phyloP scores from a whole-genome alignment of 306 rosid species.

The Prunus persica region DNA sequence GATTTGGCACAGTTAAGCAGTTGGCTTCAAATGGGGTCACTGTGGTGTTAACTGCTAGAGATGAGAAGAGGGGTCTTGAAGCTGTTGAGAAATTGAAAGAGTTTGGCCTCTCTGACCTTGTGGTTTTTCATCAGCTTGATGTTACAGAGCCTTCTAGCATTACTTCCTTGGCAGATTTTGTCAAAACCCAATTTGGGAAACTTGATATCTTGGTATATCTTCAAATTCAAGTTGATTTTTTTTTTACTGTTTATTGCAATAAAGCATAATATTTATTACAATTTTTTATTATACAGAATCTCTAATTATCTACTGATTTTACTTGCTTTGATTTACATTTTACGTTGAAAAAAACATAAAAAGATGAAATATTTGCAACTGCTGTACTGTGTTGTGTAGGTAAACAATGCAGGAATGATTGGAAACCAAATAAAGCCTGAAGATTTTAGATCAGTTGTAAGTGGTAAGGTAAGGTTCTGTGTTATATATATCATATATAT shows the following conservation, averaged over 20 bases:
- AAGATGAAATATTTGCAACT: not conserved
- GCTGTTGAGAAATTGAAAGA: slow-evolving; percentile 14
- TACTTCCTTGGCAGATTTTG: slow-evolving; percentile 2
- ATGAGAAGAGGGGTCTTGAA: slow-evolving; percentile 13
- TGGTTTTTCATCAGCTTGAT: slow-evolving; percentile 23
- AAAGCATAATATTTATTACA: no score
- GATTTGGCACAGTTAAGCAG: slow-evolving; percentile 7
- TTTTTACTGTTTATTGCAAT: not conserved
- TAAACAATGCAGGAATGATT: slow-evolving; percentile 5
- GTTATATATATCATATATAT: not conserved
- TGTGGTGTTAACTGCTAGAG: slow-evolving; percentile 16
- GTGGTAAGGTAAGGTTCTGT: not conserved
- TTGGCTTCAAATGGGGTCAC: slow-evolving; percentile 18
- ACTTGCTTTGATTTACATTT: not conserved
- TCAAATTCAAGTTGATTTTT: not conserved
- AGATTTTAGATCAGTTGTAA: not conserved
- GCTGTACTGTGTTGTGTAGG: not conserved
- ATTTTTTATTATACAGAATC: not conserved
- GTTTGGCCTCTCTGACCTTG: not conserved
- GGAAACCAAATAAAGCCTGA: not conserved
- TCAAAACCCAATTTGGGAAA: slow-evolving; percentile 17
- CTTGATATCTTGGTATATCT: slow-evolving; percentile 14
- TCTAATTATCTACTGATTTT: not conserved
- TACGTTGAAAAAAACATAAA: not conserved
- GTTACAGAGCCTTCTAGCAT: not conserved